Conservation (phyloP, 306 rosid genomes). For the Glycine latifolia region DNA sequence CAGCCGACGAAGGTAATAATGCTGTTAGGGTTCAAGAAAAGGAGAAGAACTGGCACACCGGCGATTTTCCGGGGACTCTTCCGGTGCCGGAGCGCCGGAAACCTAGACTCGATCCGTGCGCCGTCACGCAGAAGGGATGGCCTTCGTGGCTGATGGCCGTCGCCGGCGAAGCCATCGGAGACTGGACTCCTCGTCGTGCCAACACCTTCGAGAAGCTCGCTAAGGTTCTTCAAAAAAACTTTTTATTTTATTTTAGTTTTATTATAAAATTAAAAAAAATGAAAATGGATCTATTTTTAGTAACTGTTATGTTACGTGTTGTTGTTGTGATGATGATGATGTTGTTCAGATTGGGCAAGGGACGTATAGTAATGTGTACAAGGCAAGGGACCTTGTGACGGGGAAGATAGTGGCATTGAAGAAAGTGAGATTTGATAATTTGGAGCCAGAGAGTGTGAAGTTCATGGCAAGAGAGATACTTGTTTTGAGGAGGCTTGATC, state of each 20-base stretch:
- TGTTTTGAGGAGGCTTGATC: constrained; percentile 88
- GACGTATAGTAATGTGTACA: constrained; percentile 97
- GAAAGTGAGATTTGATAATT: constrained; percentile 94
- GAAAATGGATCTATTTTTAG: constrained; percentile 28
- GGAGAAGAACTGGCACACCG: constrained; percentile 52
- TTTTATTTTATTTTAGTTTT: constrained; percentile 3
- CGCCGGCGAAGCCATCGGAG: constrained; percentile 91
- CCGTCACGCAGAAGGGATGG: constrained; percentile 78
- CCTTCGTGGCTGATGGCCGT: constrained; percentile 92
- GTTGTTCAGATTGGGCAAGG: constrained; percentile 94
- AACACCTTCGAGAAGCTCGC: constrained; percentile 93
- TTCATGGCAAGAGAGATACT: constrained; percentile 99
- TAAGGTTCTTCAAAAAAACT: constrained; percentile 51
- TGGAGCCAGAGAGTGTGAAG: constrained; percentile 98
- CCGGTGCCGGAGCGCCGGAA: constrained; percentile 66
- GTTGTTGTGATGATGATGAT: background rate
- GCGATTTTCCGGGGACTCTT: constrained; percentile 53
- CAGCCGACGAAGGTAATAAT: constrained; percentile 37
- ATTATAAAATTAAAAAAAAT: background rate
- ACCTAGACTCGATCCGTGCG: constrained; percentile 54
- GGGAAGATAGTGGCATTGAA: constrained; percentile 94
- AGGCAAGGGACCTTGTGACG: constrained; percentile 81
- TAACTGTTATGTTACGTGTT: background rate
- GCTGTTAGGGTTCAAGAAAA: constrained; percentile 50
- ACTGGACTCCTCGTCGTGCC: constrained; percentile 97